Base-by-base conservation (phyloP, 78 protist species). In the Dictyostelium firmibasis region DNA sequence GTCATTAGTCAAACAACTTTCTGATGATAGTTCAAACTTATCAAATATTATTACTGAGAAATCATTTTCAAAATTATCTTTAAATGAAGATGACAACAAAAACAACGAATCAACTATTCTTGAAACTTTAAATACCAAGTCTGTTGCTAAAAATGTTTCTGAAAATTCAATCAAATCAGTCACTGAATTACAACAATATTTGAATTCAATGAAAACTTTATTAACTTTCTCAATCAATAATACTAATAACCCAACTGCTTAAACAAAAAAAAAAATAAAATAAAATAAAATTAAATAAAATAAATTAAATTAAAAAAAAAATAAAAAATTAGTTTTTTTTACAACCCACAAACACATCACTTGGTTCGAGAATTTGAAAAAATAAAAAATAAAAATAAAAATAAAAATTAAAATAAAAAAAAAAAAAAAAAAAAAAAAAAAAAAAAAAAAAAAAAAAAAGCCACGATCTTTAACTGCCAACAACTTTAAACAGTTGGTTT, bases 141-240 rank as follows among this genome's bases (percentile, higher is more conserved):
- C 67, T 0, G 0, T 57, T 57, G 79, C 36, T 18, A 72, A 72
- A 72, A 27, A 72, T 33, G 36, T 72, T 1, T 31, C 36, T 18
- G 79, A 72, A 72, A 31, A 33, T 33, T 33, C 38, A 13, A 33
- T 35, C 6, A 20, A 16, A 14, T 72, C 79, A 33, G 18, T 33
- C 44, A 72, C 38, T 16, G 79, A 72, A 72, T 29, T 72, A 29
- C 79, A 72, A 72, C 38, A 72, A 72, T 72, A 72, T 72, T 33
- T 72, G 6, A 72, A 27, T 29, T 31, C 47, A 29, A 29, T 72
- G 35, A 72, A 72, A 18, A 33, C 44, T 14, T 16, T 72, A 33
- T 72, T 72, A 33, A 72, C n/a, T 7, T 72, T 72, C 36, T 72
- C 79, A 27, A 27, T 72, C 3, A 72, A 72, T 72, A 72, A 72